A percentile compares a stretch with the other conserved stretches of the same genome.
phyloP scores from a whole-genome alignment of 78 protist genomes.

The Planoprotostelium fungivorum region DNA sequence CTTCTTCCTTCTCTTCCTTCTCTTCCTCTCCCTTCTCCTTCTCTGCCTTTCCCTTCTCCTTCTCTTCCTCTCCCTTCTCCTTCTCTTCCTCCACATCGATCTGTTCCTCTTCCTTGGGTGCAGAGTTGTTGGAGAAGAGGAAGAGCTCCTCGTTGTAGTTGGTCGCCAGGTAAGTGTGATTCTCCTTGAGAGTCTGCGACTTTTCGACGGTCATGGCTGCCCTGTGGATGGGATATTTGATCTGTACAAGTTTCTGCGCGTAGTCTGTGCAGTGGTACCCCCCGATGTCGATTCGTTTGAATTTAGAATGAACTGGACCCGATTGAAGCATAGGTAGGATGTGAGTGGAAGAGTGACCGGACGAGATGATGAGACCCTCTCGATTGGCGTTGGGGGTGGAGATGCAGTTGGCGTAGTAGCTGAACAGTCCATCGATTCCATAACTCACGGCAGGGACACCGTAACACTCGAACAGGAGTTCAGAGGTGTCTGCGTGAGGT shows the following conservation, averaged over 20 bases:
- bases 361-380: slow-evolving; percentile 35
- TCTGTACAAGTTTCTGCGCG: slow-evolving; percentile 22
- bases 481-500: slow-evolving; percentile 23
- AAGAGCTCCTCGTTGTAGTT: background rate
- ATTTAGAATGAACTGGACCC: slow-evolving; percentile 9
- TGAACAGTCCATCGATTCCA: slow-evolving; percentile 53
- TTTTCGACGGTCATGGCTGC: slow-evolving; percentile 16
- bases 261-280: slow-evolving; percentile 29
- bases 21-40: slow-evolving; percentile 38
- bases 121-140: background rate
- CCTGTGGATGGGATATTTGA: slow-evolving; percentile 57
- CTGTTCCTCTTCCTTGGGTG: slow-evolving; percentile 13
- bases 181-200: background rate
- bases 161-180: background rate
- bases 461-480: slow-evolving; percentile 57
- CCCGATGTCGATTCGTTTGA: slow-evolving; percentile 48
- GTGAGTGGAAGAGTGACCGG: slow-evolving; percentile 39
- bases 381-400: slow-evolving; percentile 1
- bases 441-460: slow-evolving; percentile 33
- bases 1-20: background rate
- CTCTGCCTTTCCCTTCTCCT: slow-evolving; percentile 23
- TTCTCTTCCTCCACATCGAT: slow-evolving; percentile 30
- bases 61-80: slow-evolving; percentile 37
- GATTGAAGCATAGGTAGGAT: slow-evolving; percentile 24
- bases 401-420: slow-evolving; percentile 22